Evolutionary conservation across 768 basidiomycete genomes (phyloP), one percentile per base, ranked within the genome.

Genomic region (Agaricus subrufescens): DNA sequence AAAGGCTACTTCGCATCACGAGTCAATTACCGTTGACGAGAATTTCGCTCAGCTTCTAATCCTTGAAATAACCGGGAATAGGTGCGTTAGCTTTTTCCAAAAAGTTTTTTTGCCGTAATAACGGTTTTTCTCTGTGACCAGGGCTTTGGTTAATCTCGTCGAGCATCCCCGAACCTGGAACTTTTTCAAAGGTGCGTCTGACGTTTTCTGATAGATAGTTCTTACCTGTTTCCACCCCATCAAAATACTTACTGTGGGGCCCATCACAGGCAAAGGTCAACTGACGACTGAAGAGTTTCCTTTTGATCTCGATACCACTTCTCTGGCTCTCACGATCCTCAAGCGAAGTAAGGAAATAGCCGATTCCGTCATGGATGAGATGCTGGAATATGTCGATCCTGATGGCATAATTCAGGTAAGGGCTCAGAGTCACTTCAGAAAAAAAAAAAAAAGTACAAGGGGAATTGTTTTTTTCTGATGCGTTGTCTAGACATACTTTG

Each of bases 11-110:
- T 60, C 62, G 8, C 63, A 66, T 47, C 54, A 63, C 19, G 50
- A 58, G 12, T 75, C 77, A 25, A 60, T 74, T 1, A 60, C 67
- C 15, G 60, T 82, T 23, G 59, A 70, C 30, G 82, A 84, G 63
- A 84, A 84, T 60, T 84, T 84, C 55, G 74, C 82, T 3, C 82
- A 84, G 59, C 73, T 86, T 5, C 68, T 86, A 5, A 80, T 85
- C 40, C 66, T 82, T 12, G 84, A 86, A 53, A 69, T 73, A 1
- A 84, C 81, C 0, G 60, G 66, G 8, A 71, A 83, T 61, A 64
- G 59, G 80, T 79, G 57, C 50, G 71, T 60, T 50, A 4, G 25
- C 23, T 31, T 10, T 29, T 40, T 11, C 34, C 31, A 12, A 37
- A 42, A 54, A 19, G 31, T 60, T 45, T 31, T 38, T 19, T 51